Percentiles rank a stretch among this genome's conserved stretches.
Conservation (phyloP, 1,284 basidiomycete species). For the Ustilago vetiveriae region DNA sequence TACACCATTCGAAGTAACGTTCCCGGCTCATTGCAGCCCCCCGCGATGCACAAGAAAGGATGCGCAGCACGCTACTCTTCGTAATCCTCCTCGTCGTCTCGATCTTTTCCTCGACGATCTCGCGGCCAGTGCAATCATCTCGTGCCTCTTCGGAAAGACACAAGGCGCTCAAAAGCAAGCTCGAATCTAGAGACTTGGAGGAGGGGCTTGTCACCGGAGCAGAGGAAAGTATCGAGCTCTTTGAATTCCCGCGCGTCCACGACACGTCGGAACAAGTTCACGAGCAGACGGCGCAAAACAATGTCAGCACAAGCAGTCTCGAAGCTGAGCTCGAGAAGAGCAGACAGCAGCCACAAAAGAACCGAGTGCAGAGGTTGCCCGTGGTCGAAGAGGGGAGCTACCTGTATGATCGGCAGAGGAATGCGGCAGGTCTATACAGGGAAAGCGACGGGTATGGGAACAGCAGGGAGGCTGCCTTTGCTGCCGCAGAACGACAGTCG, state of each 20-base stretch:
- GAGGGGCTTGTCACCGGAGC: conserved; percentile 6
- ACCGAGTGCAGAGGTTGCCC: no score
- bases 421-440: background rate
- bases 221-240: conserved; percentile 19
- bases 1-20: no score
- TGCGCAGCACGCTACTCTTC: no score
- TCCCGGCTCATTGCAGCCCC: no score
- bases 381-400: background rate
- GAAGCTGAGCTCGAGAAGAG: background rate
- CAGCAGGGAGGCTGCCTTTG: background rate
- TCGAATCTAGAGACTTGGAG: conserved; percentile 3
- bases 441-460: background rate
- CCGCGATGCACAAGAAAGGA: no score
- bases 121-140: background rate
- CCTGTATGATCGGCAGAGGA: background rate
- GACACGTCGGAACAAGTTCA: conserved; percentile 24
- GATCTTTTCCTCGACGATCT: no score
- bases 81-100: no score
- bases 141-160: background rate
- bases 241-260: conserved; percentile 23
- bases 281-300: conserved; percentile 1
- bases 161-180: background rate
- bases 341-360: no score
- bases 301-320: conserved; percentile 2
- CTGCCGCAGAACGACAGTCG: background rate